Conservation (phyloP, 768 basidiomycete genomes). For the Atractiella rhizophila region DNA sequence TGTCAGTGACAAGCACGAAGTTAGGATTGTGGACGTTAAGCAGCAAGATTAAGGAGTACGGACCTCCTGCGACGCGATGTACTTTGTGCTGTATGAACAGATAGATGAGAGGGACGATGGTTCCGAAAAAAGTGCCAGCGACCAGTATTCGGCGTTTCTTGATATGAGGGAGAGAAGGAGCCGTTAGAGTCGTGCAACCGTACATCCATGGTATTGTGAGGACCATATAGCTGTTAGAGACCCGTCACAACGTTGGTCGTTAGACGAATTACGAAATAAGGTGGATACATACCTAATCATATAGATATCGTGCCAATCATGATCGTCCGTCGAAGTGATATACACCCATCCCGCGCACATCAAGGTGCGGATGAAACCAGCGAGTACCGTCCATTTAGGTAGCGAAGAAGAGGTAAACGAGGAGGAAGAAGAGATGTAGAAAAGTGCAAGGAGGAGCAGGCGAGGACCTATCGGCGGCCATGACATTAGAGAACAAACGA, state of each 20-base stretch:
- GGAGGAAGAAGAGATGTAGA: constrained; percentile 17
- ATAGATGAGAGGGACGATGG: constrained; percentile 48
- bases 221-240: constrained; percentile 33
- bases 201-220: constrained; percentile 76
- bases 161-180: background rate
- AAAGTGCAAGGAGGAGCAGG: constrained; percentile 18
- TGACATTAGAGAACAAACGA: constrained; percentile 19
- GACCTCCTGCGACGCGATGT: constrained; percentile 49
- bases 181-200: constrained; percentile 35
- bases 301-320: constrained; percentile 56
- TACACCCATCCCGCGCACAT: constrained; percentile 81
- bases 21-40: background rate
- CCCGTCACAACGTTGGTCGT: background rate
- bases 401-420: constrained; percentile 21
- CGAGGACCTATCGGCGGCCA: constrained; percentile 22
- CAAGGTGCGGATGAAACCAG: constrained; percentile 46
- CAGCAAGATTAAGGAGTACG: constrained; percentile 7
- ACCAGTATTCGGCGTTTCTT: constrained; percentile 28
- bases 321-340: constrained; percentile 55
- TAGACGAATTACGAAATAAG: background rate
- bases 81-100: constrained; percentile 71
- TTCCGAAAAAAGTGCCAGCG: constrained; percentile 39
- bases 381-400: constrained; percentile 32
- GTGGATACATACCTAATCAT: constrained; percentile 34
- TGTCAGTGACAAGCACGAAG: constrained; percentile 15